Evolutionary conservation across 1,284 basidiomycete species (phyloP), one percentile per base, ranked within the genome.

Genomic region (Rhodotorula sp.): DNA sequence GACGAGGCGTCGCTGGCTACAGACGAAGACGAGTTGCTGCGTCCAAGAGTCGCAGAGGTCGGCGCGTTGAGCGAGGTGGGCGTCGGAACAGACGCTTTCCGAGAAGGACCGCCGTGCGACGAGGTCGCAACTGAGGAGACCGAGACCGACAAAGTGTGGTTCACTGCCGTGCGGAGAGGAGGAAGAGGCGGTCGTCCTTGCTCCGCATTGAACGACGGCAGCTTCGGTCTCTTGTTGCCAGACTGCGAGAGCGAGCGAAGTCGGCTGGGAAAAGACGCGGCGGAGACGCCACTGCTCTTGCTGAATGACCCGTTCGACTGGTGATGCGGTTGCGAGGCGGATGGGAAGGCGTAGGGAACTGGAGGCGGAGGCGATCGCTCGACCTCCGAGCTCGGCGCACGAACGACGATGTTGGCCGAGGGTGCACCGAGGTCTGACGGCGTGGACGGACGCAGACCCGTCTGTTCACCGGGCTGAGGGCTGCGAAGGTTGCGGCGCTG

Each of bases 401-500:
- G 67, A 5, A 71, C 64, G 39, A 63, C 49, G 63, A 71, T 59
- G 44, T 30, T 27, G 32, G 39, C 10, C 30, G 39, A 44, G 5
- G 27, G 22, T 51, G 58, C 34, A 17, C 59, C 51, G 39, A n/a
- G 29, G 32, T 27, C 22, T 22, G 15, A n/a, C 62, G 6, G 29
- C 13, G 30, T 22, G 29, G 30, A 15, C 27, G 17, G 48, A 2
- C 5, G n/a, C 9, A 19, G 17, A 27, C 34, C 34, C 4, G 22
- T 30, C 4, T 47, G 36, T 3, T 44, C 54, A 22, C 30, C 6
- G 0, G 52, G 47, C 9, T 24, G 54, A 34, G 62, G 55, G 20
- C 55, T 57, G n/a, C 67, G 59, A 19, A 53, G 61, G 79, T 81
- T 83, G 68, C 90, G 83, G 68, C 90, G 85, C 76, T 88, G 87